Percentiles rank a stretch among this genome's conserved stretches.
Conservation (phyloP, 352 stramenopile species). For the Pythium phragmiticola region DNA sequence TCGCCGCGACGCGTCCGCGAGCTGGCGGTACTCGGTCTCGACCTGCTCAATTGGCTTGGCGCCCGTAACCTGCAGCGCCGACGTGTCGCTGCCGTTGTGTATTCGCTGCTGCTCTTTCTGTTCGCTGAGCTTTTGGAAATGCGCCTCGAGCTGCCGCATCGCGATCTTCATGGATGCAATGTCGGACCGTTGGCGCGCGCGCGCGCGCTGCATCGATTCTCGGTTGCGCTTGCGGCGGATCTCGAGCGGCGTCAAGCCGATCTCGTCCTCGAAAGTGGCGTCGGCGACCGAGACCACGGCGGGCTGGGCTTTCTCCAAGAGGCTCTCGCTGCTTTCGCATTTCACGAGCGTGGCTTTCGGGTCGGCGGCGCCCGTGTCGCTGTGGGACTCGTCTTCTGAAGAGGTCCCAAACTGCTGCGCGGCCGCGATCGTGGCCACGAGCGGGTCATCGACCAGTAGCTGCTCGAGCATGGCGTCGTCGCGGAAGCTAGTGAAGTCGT, state of each 20-base stretch:
- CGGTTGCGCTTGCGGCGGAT: slow-evolving; percentile 34
- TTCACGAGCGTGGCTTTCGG: background rate
- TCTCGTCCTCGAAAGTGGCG: slow-evolving; percentile 15
- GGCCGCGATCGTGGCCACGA: slow-evolving; percentile 18
- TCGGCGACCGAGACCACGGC: background rate
- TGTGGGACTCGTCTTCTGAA: slow-evolving; percentile 16
- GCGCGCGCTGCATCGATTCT: slow-evolving; percentile 33
- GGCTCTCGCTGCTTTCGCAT: slow-evolving; percentile 1
- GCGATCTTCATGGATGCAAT: slow-evolving; percentile 28
- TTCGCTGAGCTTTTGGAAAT: slow-evolving; percentile 22
- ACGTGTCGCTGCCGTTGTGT: background rate
- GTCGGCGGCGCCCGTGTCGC: background rate
- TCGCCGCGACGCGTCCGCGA: slow-evolving; percentile 52
- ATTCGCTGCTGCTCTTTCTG: slow-evolving; percentile 22
- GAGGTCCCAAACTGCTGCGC: slow-evolving; percentile 14
- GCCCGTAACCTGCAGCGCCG: background rate
- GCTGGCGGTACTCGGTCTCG: slow-evolving; percentile 48
- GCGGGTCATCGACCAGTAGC: slow-evolving; percentile 20
- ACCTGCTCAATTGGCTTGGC: slow-evolving; percentile 6
- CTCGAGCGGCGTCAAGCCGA: slow-evolving; percentile 25
- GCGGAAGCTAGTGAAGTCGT: background rate
- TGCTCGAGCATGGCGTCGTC: slow-evolving; percentile 20
- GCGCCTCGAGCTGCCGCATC: slow-evolving; percentile 20
- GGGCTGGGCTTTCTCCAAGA: background rate
- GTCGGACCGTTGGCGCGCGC: slow-evolving; percentile 23